phyloP scores from a whole-genome alignment of 805 yeast species.

The Candida manassasensis region DNA sequence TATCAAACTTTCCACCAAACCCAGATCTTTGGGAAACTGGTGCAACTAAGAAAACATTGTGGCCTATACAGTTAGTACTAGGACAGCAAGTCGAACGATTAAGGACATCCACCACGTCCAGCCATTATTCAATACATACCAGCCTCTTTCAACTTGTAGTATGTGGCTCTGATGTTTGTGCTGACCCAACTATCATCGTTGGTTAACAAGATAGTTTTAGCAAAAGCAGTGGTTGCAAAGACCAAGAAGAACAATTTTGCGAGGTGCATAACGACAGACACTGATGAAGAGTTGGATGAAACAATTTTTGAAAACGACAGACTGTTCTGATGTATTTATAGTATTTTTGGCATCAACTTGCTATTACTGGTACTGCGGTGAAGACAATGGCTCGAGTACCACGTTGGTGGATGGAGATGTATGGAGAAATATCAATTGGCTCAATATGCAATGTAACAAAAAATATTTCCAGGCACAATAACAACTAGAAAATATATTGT shows the following conservation, averaged over 20 bases:
- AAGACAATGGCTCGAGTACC: too few relatives aligned
- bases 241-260: slow-evolving; percentile 55
- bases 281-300: background rate
- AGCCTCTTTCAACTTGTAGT: slow-evolving; percentile 42
- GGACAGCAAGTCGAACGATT: too few relatives aligned
- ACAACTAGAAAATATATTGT: too few relatives aligned
- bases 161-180: slow-evolving; percentile 53
- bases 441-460: too few relatives aligned
- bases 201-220: slow-evolving; percentile 28
- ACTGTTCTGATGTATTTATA: too few relatives aligned
- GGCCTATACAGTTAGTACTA: slow-evolving; percentile 10
- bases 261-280: slow-evolving; percentile 50
- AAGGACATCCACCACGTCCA: too few relatives aligned
- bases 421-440: too few relatives aligned
- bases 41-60: slow-evolving; percentile 46
- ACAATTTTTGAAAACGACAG: too few relatives aligned
- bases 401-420: too few relatives aligned
- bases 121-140: slow-evolving; percentile 29
- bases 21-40: slow-evolving; percentile 51
- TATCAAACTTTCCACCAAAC: slow-evolving; percentile 49
- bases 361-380: background rate
- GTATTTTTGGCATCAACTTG: too few relatives aligned
- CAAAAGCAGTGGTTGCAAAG: slow-evolving; percentile 16
- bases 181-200: slow-evolving; percentile 58
- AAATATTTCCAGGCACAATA: too few relatives aligned